Percentiles rank a stretch among this genome's conserved stretches.
These are phyloP conservation scores for Fragaria iinumae DNA, from an alignment of 306 rosid species.

Conservation along the genomic window DNA sequence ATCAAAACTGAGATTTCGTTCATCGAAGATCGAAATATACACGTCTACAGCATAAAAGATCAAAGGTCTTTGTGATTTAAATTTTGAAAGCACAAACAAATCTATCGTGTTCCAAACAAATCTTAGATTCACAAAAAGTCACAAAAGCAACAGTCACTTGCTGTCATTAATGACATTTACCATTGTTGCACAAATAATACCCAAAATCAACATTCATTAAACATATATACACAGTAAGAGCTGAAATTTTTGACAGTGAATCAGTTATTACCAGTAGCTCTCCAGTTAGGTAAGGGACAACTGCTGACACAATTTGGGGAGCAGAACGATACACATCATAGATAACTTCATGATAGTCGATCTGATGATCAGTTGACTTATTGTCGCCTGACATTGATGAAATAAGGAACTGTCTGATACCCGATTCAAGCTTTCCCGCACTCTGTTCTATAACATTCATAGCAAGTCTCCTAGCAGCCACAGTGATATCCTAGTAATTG, in stretches of 20 bases:
- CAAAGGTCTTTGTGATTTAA: neutral
- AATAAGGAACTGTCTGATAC: conserved; percentile 76
- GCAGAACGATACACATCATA: conserved; percentile 90
- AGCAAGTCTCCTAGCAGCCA: conserved; percentile 95
- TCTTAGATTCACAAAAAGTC: neutral
- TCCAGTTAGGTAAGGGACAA: conserved; percentile 84
- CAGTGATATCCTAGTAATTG: conserved; percentile 65
- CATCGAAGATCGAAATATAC: conserved; percentile 20
- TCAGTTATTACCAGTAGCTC: conserved; percentile 81
- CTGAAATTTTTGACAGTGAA: conserved; percentile 16
- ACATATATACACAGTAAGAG: neutral
- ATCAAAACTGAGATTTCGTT: conserved; percentile 29
- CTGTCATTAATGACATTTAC: neutral
- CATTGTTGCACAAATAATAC: neutral
- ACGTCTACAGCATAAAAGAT: neutral
- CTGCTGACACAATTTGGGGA: conserved; percentile 77
- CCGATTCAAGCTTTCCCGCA: conserved; percentile 84
- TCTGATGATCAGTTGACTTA: conserved; percentile 51
- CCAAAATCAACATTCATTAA: neutral
- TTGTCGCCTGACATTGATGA: conserved; percentile 87
- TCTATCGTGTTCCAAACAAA: neutral
- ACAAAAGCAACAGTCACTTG: neutral
- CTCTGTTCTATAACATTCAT: conserved; percentile 89
- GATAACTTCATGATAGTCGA: conserved; percentile 77
- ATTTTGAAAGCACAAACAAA: neutral